Conservation (phyloP, 331 rosid genomes). For the Telfairia occidentalis region DNA sequence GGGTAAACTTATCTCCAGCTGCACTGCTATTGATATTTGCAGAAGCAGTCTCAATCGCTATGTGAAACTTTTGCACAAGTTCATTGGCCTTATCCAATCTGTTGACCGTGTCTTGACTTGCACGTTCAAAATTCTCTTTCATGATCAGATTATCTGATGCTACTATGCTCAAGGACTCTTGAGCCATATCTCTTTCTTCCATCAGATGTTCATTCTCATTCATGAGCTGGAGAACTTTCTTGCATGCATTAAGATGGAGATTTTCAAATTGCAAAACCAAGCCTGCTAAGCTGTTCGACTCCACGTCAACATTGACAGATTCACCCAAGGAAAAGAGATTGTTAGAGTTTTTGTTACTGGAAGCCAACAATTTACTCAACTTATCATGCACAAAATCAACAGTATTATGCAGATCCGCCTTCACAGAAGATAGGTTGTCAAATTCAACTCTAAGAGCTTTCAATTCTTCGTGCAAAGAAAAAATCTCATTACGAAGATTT, state of each 20-base stretch:
- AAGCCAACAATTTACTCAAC: constrained; percentile 47
- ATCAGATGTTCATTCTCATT: constrained; percentile 49
- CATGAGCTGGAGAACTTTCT: constrained; percentile 42
- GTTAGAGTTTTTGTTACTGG: constrained; percentile 25
- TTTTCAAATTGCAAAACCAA: constrained; percentile 47
- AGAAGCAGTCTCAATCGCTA: constrained; percentile 49
- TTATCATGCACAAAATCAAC: constrained; percentile 30
- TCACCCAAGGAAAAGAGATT: constrained; percentile 29
- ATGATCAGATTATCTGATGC: constrained; percentile 45
- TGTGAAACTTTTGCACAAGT: constrained; percentile 57
- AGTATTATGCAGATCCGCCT: constrained; percentile 50
- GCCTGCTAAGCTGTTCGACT: constrained; percentile 35
- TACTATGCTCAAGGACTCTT: constrained; percentile 34
- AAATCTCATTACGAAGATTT: constrained; percentile 35
- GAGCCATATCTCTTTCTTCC: constrained; percentile 44
- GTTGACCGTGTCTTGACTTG: constrained; percentile 28
- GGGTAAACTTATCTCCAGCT: constrained; percentile 48
- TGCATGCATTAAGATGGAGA: constrained; percentile 42
- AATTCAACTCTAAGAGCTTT: constrained; percentile 35
- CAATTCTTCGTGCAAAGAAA: constrained; percentile 51
- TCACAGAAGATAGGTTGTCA: constrained; percentile 38
- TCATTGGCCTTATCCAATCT: constrained; percentile 41
- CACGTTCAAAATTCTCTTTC: constrained; percentile 50
- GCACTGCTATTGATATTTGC: constrained; percentile 36
- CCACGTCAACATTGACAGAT: constrained; percentile 31